phyloP scores from a whole-genome alignment of 495 filamentous ascomycete genomes.

The Penicillium psychrofluorescens region DNA sequence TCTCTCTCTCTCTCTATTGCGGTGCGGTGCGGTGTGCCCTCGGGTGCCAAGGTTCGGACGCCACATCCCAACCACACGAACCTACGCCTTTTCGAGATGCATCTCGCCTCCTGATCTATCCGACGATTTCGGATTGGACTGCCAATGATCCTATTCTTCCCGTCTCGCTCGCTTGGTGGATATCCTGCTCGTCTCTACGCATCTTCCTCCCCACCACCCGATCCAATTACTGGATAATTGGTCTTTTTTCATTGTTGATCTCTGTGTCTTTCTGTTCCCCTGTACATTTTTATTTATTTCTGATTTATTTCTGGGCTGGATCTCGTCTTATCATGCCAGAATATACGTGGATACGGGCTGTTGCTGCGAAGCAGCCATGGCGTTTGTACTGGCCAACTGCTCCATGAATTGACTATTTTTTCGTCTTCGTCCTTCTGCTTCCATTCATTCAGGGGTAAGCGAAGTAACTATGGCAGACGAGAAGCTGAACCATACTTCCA shows the following conservation, averaged over 20 bases:
- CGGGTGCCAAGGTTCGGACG: slow-evolving; percentile 10
- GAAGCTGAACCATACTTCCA: too few species aligned
- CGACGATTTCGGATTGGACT: too few species aligned
- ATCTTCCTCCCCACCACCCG: background rate
- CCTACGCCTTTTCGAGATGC: slow-evolving; percentile 7
- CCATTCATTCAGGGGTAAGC: too few species aligned
- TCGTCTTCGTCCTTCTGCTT: too few species aligned
- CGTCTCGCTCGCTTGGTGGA: background rate
- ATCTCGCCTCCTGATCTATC: background rate
- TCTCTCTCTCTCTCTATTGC: too few species aligned
- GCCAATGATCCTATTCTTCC: background rate
- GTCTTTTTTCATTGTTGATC: background rate
- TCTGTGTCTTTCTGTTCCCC: background rate
- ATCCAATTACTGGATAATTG: background rate
- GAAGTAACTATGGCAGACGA: too few species aligned
- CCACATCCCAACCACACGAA: slow-evolving; percentile 2
- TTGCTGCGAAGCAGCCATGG: slow-evolving; percentile 8
- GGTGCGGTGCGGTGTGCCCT: too few species aligned
- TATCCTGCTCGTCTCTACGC: too few species aligned
- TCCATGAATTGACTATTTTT: background rate
- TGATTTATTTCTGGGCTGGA: background rate
- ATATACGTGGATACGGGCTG: slow-evolving; percentile 10
- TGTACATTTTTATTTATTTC: slow-evolving; percentile 1
- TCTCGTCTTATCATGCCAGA: slow-evolving; percentile 3
- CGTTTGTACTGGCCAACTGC: slow-evolving; percentile 2